Evolutionary conservation across 2,329 filamentous ascomycete genomes (phyloP), one percentile per base, ranked within the genome.

Genomic region (Aspergillus sp.): DNA sequence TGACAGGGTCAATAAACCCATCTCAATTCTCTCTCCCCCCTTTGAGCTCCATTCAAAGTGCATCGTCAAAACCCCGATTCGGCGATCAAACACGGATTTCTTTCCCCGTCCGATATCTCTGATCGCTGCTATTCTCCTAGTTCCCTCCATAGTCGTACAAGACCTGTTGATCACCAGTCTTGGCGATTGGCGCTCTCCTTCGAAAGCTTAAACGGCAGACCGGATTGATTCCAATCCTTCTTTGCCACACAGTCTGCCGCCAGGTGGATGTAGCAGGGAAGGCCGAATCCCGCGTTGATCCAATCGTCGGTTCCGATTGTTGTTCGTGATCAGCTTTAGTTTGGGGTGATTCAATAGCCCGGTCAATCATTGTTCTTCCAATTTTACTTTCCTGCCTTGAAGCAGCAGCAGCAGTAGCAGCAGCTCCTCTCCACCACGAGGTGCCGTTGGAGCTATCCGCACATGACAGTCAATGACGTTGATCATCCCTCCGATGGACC

Each of bases 381-480:
- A 11, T 19, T 23, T 50, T 15, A 30, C 15, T 50, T 30, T 17
- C 15, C 27, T 36, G 10, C 11, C 11, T 13, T 36, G 32, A 36
- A 36, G 47, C 47, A 27, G 30, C 8, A 15, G 47, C 15, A 32
- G 15, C 8, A 10, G 47, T n/a, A 44, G 17, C 10, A 10, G 47
- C 47, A 44, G 17, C 41, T 21, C 21, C 41, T 17, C 21, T 44
- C 41, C 47, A 50, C 25, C 11, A 47, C 42, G 25, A 39, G 55
- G 36, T 51, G 13, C 25, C 25, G 23, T 8, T 32, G 6, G 47
- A 21, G 41, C 8, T 44, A 11, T 44, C 41, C 41, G 41, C 51
- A 11, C 23, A 44, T 55, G 51, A 49, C 36, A 52, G 44, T 61
- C 56, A 25, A 61, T 61, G 59, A 61, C 59, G 59, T 61, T 59